These are phyloP conservation scores for Benincasa hispida DNA, from an alignment of 306 rosid species.

Conservation along the genomic window DNA sequence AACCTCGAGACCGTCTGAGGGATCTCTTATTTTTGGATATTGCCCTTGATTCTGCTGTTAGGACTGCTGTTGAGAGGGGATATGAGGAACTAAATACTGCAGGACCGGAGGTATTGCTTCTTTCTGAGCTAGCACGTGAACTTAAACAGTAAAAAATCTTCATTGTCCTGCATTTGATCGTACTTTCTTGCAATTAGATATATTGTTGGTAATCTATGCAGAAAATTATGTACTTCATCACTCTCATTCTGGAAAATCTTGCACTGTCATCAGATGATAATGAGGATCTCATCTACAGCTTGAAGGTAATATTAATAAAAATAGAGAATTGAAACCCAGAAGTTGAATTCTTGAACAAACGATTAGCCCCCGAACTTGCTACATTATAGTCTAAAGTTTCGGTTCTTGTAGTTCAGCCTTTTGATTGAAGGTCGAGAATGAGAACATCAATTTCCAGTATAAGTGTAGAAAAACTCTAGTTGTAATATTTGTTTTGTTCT, in stretches of 20 bases:
- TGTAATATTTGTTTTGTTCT: constrained; percentile 16
- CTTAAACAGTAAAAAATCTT: background rate
- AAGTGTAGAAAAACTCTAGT: background rate
- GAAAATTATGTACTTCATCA: constrained; percentile 78
- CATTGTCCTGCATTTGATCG: background rate
- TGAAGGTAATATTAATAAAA: constrained; percentile 46
- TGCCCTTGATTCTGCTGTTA: constrained; percentile 91
- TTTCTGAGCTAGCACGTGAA: constrained; percentile 3
- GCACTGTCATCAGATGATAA: constrained; percentile 78
- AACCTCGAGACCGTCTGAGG: constrained; percentile 66
- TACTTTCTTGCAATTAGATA: background rate
- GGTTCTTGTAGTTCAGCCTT: background rate
- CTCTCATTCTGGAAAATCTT: constrained; percentile 73
- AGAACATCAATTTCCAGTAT: background rate
- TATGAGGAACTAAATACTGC: constrained; percentile 71
- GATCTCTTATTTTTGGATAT: constrained; percentile 91
- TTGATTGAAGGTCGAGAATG: background rate
- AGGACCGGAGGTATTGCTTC: constrained; percentile 58
- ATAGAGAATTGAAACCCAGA: background rate
- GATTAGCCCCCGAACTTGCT: background rate
- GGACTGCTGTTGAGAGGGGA: constrained; percentile 91
- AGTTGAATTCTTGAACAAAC: background rate
- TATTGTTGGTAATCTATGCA: constrained; percentile 40
- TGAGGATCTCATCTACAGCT: constrained; percentile 75
- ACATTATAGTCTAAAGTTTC: background rate